Evolutionary conservation across 345 rosid genomes (phyloP).

Genomic region (Camelina laxa): DNA sequence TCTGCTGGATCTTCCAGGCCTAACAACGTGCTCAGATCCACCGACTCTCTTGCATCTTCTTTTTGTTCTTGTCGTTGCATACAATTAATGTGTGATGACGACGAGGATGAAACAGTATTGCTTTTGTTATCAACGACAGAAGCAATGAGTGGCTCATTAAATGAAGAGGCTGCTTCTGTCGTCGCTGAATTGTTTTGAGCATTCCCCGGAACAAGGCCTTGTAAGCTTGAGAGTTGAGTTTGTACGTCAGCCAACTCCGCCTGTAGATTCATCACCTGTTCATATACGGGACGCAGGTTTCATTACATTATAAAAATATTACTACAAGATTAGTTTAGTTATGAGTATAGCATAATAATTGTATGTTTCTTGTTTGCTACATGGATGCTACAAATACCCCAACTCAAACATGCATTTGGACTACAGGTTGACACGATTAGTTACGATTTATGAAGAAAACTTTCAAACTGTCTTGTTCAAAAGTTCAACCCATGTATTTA

Average conservation of each 20-base stretch:
- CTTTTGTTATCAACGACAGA: slow-evolving; percentile 16
- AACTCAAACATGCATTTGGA: neutral
- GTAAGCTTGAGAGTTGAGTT: slow-evolving; percentile 61
- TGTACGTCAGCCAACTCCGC: slow-evolving; percentile 70
- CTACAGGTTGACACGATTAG: neutral
- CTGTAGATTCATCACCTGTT: slow-evolving; percentile 70
- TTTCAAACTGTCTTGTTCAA: neutral
- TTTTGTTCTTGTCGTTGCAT: slow-evolving; percentile 28
- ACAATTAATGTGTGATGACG: slow-evolving; percentile 32
- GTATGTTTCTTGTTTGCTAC: neutral
- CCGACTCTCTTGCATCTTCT: slow-evolving; percentile 19
- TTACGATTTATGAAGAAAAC: neutral
- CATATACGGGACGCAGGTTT: neutral
- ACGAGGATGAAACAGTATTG: slow-evolving; percentile 40
- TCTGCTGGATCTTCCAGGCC: slow-evolving; percentile 40
- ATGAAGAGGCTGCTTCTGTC: slow-evolving; percentile 35
- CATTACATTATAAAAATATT: neutral
- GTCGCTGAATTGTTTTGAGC: slow-evolving; percentile 29
- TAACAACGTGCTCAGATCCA: slow-evolving; percentile 22
- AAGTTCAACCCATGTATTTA: neutral
- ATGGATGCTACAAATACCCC: neutral
- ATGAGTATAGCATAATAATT: too few relatives aligned
- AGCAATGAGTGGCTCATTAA: slow-evolving; percentile 38
- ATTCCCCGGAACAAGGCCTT: slow-evolving; percentile 40
- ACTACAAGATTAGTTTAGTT: neutral